Percentiles rank a stretch among this genome's conserved stretches.
phyloP scores from a whole-genome alignment of 2,329 filamentous ascomycete species.

The Fusarium keratoplasticum region DNA sequence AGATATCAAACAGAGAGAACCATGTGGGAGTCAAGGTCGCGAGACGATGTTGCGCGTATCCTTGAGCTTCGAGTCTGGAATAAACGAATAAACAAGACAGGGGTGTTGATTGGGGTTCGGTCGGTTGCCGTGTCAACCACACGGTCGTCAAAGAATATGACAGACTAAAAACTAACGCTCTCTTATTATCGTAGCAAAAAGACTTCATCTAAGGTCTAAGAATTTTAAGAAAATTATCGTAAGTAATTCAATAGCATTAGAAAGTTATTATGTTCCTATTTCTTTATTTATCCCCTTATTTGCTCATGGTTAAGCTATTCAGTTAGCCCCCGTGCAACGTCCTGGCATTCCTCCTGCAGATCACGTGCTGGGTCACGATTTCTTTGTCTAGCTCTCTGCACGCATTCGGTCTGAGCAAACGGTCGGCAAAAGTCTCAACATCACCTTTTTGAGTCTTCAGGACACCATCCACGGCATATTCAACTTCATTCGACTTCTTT shows the following conservation, averaged over 20 bases:
- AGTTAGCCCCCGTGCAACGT: too few relatives aligned
- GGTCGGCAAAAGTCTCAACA: background rate
- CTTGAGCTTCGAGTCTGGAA: conserved; percentile 32
- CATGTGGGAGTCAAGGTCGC: conserved; percentile 34
- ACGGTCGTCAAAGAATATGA: too few relatives aligned
- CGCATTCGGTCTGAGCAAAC: background rate
- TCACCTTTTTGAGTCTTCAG: background rate
- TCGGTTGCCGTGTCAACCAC: conserved; percentile 50
- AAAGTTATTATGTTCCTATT: too few relatives aligned
- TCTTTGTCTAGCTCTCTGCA: background rate
- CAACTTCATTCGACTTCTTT: background rate
- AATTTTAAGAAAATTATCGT: too few relatives aligned
- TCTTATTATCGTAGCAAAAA: too few relatives aligned
- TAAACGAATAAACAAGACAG: conserved; percentile 49
- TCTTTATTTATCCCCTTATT: too few relatives aligned
- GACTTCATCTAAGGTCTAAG: too few relatives aligned
- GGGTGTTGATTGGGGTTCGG: conserved; percentile 36
- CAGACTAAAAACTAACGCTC: too few relatives aligned
- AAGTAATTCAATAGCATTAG: too few relatives aligned
- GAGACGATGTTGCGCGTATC: conserved; percentile 40
- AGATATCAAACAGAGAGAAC: conserved; percentile 37
- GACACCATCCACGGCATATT: background rate
- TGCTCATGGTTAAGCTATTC: too few relatives aligned
- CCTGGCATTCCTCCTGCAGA: background rate
- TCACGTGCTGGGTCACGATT: conserved; percentile 29